phyloP scores from a whole-genome alignment of 208 protist species.

The Crithidia expoeki region DNA sequence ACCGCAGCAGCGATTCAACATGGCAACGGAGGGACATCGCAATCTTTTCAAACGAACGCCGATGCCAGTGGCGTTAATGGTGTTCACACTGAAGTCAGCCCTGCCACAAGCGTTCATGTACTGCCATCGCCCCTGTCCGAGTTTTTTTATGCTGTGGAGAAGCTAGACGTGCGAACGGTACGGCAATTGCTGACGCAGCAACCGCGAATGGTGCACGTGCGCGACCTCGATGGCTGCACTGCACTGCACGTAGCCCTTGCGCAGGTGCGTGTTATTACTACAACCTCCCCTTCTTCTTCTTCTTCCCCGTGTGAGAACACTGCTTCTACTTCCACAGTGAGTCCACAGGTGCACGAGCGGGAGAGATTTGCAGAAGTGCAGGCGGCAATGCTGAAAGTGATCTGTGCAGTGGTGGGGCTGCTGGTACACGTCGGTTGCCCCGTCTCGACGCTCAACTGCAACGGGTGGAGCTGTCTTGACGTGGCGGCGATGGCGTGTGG shows the following conservation, averaged over 20 bases:
- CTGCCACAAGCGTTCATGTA: background rate
- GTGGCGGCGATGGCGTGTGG: constrained; percentile 39
- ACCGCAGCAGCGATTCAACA: background rate
- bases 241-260: constrained; percentile 57
- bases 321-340: background rate
- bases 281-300: background rate
- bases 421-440: constrained; percentile 58
- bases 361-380: constrained; percentile 8
- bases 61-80: too few species aligned
- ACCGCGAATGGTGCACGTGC: constrained; percentile 29
- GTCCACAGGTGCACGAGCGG: constrained; percentile 12
- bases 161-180: constrained; percentile 60
- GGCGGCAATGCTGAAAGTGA: constrained; percentile 38
- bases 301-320: too few species aligned
- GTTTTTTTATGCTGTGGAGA: constrained; percentile 65
- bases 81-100: background rate
- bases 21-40: background rate
- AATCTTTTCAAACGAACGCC: too few species aligned
- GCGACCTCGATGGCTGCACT: constrained; percentile 67
- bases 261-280: constrained; percentile 9
- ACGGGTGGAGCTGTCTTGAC: constrained; percentile 67
- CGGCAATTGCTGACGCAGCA: constrained; percentile 38
- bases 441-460: constrained; percentile 29
- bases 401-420: constrained; percentile 46
- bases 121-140: constrained; percentile 54